Base-by-base conservation (phyloP, 2,329 filamentous ascomycete genomes). In the Elsinoe necatrix region DNA sequence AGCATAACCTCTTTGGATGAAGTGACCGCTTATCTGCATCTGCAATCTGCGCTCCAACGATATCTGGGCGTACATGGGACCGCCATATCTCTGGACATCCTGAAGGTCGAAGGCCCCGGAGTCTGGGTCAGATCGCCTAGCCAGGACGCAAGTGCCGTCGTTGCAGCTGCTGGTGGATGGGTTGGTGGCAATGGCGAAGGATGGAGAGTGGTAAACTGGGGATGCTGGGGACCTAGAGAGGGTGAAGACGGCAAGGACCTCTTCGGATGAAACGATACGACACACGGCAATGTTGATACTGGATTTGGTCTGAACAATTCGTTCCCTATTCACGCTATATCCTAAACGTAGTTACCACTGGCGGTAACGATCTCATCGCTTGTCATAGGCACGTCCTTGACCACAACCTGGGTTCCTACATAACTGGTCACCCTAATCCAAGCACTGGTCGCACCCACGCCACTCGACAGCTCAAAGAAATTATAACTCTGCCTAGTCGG, bases 51-150 rank as follows among this genome's bases (percentile, higher is more conserved):
- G 0, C 72, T 92, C 6, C 75, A 74, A 1, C 80, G 86, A 60
- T 90, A 87, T 63, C 79, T 92, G 1, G 88, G 88, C 18, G 71
- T 81, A 16, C 83, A 81, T 0, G 88, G 88, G 9, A 72, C 77
- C 1, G 82, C 81, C 9, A 83, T 91, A 2, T 73, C 83, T 1
- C 66, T 90, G 57, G 88, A 92, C 65, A 81, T 91, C 18, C 76
- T 92, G 31, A 81, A 83, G 62, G 72, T 84, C 0, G 71, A 80
- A 2, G 75, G 72, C 1, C 63, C 65, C 4, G 74, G 81, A 48
- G 80, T 80, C 56, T 88, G 85, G 83, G 68, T 89, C 51, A 76
- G 86, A 16, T 68, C 88, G 7, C 83, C 85, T 4, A 72, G 77
- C 4, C 75, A 78, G 57, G 84, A 89, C 63, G 70, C 84, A 6